phyloP scores from a whole-genome alignment of 2,329 filamentous ascomycete genomes.

The Didymella segeticola region DNA sequence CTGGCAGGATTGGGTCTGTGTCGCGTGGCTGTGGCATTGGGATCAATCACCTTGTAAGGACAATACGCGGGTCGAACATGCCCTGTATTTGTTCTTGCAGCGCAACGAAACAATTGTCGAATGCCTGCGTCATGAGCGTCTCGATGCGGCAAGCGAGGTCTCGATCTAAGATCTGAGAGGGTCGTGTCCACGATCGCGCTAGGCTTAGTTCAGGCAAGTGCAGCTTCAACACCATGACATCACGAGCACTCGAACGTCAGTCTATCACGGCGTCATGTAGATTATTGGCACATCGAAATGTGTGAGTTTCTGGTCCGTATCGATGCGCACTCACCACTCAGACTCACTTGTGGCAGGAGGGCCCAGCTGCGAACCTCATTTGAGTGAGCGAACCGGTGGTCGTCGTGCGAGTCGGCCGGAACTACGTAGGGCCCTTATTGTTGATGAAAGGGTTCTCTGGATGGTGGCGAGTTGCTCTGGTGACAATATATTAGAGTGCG shows the following conservation, averaged over 20 bases:
- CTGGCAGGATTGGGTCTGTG: slow-evolving; percentile 41
- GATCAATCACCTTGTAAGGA: background rate
- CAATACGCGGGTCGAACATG: background rate
- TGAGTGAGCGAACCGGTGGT: too few species aligned
- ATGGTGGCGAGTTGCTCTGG: background rate
- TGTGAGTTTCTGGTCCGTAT: background rate
- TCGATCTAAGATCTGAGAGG: slow-evolving; percentile 21
- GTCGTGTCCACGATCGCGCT: slow-evolving; percentile 22
- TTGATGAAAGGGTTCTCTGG: background rate
- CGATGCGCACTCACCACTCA: slow-evolving; percentile 7
- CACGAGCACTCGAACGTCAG: slow-evolving; percentile 5
- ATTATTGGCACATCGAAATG: background rate
- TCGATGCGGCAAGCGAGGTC: slow-evolving; percentile 32
- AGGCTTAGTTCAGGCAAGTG: slow-evolving; percentile 6
- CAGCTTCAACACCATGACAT: slow-evolving; percentile 14
- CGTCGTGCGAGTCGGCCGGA: too few species aligned
- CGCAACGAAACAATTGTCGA: slow-evolving; percentile 22
- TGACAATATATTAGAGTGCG: background rate
- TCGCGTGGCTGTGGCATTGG: slow-evolving; percentile 32
- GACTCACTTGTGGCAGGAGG: background rate
- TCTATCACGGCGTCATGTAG: slow-evolving; percentile 23
- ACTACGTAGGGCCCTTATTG: background rate
- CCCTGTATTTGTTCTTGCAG: slow-evolving; percentile 15
- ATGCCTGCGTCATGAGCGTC: slow-evolving; percentile 42
- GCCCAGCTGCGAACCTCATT: too few species aligned